Evolutionary conservation across 2,329 filamentous ascomycete genomes (phyloP), one percentile per base, ranked within the genome.

Genomic region (Xylariaceae sp.): DNA sequence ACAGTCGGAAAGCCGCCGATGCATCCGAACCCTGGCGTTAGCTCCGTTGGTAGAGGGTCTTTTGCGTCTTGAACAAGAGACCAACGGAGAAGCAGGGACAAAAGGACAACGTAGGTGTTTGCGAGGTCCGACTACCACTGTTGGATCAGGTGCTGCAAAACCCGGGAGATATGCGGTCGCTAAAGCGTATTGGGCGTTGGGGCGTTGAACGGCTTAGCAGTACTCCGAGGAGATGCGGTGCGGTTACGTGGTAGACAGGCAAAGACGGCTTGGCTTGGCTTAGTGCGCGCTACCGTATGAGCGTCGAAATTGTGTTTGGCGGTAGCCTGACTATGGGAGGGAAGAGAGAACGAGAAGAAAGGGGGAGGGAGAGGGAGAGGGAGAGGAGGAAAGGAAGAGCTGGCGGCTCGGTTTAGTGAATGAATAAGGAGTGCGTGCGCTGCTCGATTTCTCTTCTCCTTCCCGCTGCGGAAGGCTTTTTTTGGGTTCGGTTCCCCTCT

Each of bases 171-270:
- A 51, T 57, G 57, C 51, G 52, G 39, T 43, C 37, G 43, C 42
- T 49, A 42, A 53, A 50, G 41, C 43, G 47, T 36, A 39, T 47
- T 55, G 36, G 54, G 51, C 34, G 56, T 49, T 40, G 47, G 56
- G 47, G 53, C 55, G 46, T 49, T 41, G 44, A 47, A 47, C 26
- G 22, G 26, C 39, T 51, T 43, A 49, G 16, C 57, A 49, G 51
- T 34, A 26, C 44, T 36, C 46, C 45, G 50, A 50, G 48, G 29
- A 45, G 30, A 50, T 32, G 18, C 19, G 22, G 21, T 19, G 6
- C 41, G 21, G 32, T 39, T 39, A 45, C 30, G 39, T 15, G 6
- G 32, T 21, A 16, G 21, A 29, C 4, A 21, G 10, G 13, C 15
- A 9, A 10, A 43, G 21, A 29, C 22, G 22, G 37, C 41, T 43